Evolutionary conservation across 2,329 filamentous ascomycete genomes (phyloP).

Genomic region (Lojkania enalia): DNA sequence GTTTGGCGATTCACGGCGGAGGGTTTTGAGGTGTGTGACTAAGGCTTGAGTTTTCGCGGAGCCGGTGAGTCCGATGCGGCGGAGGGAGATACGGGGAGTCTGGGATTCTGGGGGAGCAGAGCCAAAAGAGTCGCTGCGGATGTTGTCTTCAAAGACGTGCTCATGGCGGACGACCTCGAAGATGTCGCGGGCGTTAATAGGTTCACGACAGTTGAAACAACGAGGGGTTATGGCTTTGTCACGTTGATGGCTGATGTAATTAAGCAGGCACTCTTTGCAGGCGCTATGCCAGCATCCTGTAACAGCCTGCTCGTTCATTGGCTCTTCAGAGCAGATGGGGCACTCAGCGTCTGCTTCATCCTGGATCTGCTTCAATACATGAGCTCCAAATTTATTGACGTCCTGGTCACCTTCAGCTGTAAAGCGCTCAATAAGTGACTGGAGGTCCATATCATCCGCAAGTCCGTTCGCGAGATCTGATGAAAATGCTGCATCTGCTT

Average conservation of each 20-base stretch:
- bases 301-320: slow-evolving; percentile 91
- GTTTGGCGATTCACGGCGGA: slow-evolving; percentile 66
- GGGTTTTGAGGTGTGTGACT: slow-evolving; percentile 70
- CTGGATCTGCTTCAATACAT: slow-evolving; percentile 88
- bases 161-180: slow-evolving; percentile 91
- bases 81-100: slow-evolving; percentile 60
- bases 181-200: slow-evolving; percentile 79
- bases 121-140: slow-evolving; percentile 36
- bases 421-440: slow-evolving; percentile 82
- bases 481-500: slow-evolving; percentile 77
- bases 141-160: slow-evolving; percentile 51
- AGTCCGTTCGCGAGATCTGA: slow-evolving; percentile 80
- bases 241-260: slow-evolving; percentile 85
- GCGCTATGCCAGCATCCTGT: slow-evolving; percentile 98
- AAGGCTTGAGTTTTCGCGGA: slow-evolving; percentile 88
- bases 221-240: slow-evolving; percentile 74
- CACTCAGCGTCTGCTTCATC: slow-evolving; percentile 88
- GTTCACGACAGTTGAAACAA: slow-evolving; percentile 89
- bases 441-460: slow-evolving; percentile 94
- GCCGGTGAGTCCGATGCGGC: slow-evolving; percentile 66
- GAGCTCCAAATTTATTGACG: slow-evolving; percentile 77
- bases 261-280: slow-evolving; percentile 88
- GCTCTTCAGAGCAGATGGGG: slow-evolving; percentile 91
- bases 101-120: slow-evolving; percentile 30
- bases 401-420: slow-evolving; percentile 63